Evolutionary conservation across 1,284 basidiomycete species (phyloP), one percentile per base, ranked within the genome.

Genomic region (Tilletiaria anomala): DNA sequence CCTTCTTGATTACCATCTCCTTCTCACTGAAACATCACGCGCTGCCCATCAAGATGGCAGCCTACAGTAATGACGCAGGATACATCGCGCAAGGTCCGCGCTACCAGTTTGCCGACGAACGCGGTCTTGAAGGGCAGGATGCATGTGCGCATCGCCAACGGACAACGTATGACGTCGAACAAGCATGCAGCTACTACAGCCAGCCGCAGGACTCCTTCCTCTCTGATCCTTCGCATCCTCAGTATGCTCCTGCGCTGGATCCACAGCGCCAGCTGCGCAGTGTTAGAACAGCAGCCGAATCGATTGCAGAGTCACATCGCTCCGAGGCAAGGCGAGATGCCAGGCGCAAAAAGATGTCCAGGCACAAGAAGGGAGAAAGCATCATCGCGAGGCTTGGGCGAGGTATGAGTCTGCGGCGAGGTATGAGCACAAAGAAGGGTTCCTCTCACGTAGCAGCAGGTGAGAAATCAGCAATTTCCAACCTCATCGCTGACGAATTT

Each of bases 281-380:
- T 8, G 58, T 61, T 32, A 44, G 58, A n/a, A 61, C 58, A n/a
- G 58, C 58, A 6, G 58, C 58, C 21, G 58, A 54, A 14, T 58
- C 56, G 29, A 61, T 61, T 21, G 58, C 58, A 22, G 58, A 61
- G 37, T 56, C 54, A 11, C 56, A 61, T 39, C 51, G 56, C 22
- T 58, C 56, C 18, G 58, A 61, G 35, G 48, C 50, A 18, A 45
- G 58, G 24, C 44, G 56, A 34, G 58, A 61, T 31, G 51, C n/a
- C n/a, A n/a, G n/a, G n/a, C n/a, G n/a, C n/a, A n/a, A n/a, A n/a
- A n/a, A n/a, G n/a, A n/a, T n/a, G n/a, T n/a, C n/a, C n/a, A n/a
- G 49, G 4, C 45, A 54, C 11, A 40, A 39, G 14, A 54, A 51
- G 44, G 42, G 46, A 8, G 49, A 51, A 15, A 41, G 53, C 15